These are phyloP conservation scores for Diaporthe humulicola DNA, from an alignment of 2,329 filamentous ascomycete genomes.

Conservation along the genomic window DNA sequence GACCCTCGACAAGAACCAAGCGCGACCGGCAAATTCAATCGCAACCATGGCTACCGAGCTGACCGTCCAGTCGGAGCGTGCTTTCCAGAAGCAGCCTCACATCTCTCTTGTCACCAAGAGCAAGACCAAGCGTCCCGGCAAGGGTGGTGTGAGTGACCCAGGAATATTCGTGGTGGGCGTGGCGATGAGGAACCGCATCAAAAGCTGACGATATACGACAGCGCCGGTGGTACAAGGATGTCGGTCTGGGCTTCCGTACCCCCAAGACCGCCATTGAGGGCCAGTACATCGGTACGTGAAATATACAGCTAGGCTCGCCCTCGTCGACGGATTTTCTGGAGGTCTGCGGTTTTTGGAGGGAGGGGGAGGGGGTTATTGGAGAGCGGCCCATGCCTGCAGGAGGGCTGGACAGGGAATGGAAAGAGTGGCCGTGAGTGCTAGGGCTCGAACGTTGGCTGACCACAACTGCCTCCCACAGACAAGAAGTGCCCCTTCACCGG, in stretches of 20 bases:
- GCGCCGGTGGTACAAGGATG: slow-evolving; percentile 90
- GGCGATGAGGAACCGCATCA: not conserved
- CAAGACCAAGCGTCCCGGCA: slow-evolving; percentile 88
- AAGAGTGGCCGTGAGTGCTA: not conserved
- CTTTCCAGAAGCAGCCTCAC: slow-evolving; percentile 99
- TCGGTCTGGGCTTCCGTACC: slow-evolving; percentile 98
- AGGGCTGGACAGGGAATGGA: not conserved
- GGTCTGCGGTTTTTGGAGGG: not conserved
- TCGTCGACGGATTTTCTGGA: not conserved
- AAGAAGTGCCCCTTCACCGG: slow-evolving; percentile 99
- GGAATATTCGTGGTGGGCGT: not conserved
- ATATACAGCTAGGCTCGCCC: not conserved
- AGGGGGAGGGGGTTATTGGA: slow-evolving; percentile 11
- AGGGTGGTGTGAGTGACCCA: slow-evolving; percentile 84
- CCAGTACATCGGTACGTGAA: slow-evolving; percentile 94
- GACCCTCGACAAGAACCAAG: slow-evolving; percentile 46
- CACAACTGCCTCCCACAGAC: slow-evolving; percentile 70
- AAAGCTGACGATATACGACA: slow-evolving; percentile 36
- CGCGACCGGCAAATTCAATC: slow-evolving; percentile 57
- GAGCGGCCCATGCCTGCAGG: not conserved
- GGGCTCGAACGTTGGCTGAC: slow-evolving; percentile 39
- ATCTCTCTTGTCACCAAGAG: slow-evolving; percentile 99
- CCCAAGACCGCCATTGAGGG: slow-evolving; percentile 99
- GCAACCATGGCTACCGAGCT: slow-evolving; percentile 96
- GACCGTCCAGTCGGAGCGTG: slow-evolving; percentile 99